A percentile compares a stretch with the other conserved stretches of the same genome.
These are phyloP conservation scores for Arbutus unedo DNA, from an alignment of 148 eudicot species.

Conservation along the genomic window DNA sequence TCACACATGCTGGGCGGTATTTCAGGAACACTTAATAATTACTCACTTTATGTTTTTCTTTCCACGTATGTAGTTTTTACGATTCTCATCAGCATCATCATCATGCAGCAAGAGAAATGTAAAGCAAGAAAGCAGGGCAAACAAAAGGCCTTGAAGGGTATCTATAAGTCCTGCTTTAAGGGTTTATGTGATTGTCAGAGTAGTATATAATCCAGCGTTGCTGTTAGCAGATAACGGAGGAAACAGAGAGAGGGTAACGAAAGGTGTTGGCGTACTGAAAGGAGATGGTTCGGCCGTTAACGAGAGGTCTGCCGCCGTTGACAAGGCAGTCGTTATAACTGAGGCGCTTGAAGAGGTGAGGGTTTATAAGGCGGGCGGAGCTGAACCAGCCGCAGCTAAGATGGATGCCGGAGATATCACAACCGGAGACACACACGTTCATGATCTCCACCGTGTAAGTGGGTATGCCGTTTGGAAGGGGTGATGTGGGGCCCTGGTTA, in stretches of 20 bases:
- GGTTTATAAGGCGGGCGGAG: constrained; percentile 71
- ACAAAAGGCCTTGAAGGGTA: not conserved
- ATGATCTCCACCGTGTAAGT: constrained; percentile 73
- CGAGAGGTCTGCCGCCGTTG: constrained; percentile 57
- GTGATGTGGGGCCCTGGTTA: constrained; percentile 55
- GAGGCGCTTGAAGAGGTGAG: constrained; percentile 57
- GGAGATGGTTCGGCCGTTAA: constrained; percentile 49
- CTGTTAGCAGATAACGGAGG: constrained; percentile 42
- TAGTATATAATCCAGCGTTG: not conserved
- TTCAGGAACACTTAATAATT: no score
- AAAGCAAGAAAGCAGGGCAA: constrained; percentile 14
- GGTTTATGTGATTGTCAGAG: constrained; percentile 6
- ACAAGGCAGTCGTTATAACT: constrained; percentile 62
- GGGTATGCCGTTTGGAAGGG: constrained; percentile 79
- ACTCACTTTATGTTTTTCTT: no score
- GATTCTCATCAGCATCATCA: not conserved
- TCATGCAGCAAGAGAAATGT: not conserved
- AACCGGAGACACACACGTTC: constrained; percentile 66
- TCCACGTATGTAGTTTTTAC: no score
- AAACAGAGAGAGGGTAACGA: constrained; percentile 61
- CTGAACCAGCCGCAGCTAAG: constrained; percentile 81
- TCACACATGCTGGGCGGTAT: no score
- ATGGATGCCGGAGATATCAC: constrained; percentile 65
- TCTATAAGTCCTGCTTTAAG: not conserved
- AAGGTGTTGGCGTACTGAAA: constrained; percentile 75